A percentile compares a stretch with the other conserved stretches of the same genome.
Conservation (phyloP, 495 filamentous ascomycete genomes). For the Aspergillus saccharolyticus region DNA sequence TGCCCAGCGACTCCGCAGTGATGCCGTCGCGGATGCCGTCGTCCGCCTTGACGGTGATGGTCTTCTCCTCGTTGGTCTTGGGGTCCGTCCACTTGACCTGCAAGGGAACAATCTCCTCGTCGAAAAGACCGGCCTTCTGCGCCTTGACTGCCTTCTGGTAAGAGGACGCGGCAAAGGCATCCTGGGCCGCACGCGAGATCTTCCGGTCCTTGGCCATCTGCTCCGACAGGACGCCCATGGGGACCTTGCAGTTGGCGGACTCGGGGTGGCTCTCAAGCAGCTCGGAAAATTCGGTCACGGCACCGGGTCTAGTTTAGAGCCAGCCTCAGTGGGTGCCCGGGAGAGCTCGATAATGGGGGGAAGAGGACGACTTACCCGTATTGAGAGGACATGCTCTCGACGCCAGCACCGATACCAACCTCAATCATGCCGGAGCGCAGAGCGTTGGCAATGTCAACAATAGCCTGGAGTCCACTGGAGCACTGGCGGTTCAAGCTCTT, state of each 20-base stretch:
- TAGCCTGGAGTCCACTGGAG: constrained; percentile 81
- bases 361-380: constrained; percentile 66
- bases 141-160: constrained; percentile 87
- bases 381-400: constrained; percentile 94
- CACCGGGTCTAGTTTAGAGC: constrained; percentile 54
- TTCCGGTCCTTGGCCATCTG: constrained; percentile 84
- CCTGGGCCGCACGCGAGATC: constrained; percentile 69
- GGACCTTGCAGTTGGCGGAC: constrained; percentile 93
- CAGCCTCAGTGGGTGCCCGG: neutral
- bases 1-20: constrained; percentile 76
- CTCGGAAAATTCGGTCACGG: constrained; percentile 91
- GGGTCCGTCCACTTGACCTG: constrained; percentile 81
- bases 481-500: constrained; percentile 90
- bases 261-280: constrained; percentile 79
- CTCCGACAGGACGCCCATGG: constrained; percentile 94
- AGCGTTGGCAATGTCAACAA: constrained; percentile 87
- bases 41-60: constrained; percentile 77
- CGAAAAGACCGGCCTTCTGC: constrained; percentile 83
- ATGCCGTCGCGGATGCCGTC: constrained; percentile 85
- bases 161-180: constrained; percentile 81
- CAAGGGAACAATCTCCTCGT: constrained; percentile 86
- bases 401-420: constrained; percentile 87
- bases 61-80: constrained; percentile 82
- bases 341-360: neutral
- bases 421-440: constrained; percentile 91